These are phyloP conservation scores for Gentiana macrophylla DNA, from an alignment of 257 asterid genomes.

Conservation along the genomic window DNA sequence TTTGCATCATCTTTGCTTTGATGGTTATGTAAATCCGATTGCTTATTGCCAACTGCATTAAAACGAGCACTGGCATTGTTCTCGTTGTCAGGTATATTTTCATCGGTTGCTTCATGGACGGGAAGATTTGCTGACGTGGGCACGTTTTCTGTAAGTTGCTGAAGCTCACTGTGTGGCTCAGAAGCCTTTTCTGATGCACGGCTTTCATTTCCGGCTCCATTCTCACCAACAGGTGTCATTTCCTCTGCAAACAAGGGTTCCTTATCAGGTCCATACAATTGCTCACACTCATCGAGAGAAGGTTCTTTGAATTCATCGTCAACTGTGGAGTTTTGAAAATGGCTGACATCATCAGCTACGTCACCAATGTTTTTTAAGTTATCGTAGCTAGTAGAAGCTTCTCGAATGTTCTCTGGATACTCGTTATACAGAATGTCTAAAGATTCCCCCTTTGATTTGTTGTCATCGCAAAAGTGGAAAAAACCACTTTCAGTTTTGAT, in stretches of 20 bases:
- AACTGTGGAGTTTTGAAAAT: constrained; percentile 23
- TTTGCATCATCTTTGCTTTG: no score
- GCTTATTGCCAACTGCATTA: no score
- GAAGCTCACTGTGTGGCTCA: constrained; percentile 16
- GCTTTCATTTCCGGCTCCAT: constrained; percentile 21
- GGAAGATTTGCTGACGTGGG: constrained; percentile 20
- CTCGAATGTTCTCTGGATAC: constrained; percentile 23
- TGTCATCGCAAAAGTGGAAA: constrained; percentile 49
- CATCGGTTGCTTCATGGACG: constrained; percentile 17
- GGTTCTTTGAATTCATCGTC: constrained; percentile 41
- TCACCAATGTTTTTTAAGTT: constrained; percentile 17
- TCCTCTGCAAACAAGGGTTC: constrained; percentile 41
- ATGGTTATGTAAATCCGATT: no score
- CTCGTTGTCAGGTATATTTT: constrained; percentile 23
- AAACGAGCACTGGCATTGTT: constrained; percentile 20
- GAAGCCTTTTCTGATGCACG: constrained; percentile 19
- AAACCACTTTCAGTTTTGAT: constrained; percentile 55
- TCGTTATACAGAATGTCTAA: constrained; percentile 19
- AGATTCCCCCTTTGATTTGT: constrained; percentile 21
- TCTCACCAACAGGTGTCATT: constrained; percentile 10
- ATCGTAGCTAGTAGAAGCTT: constrained; percentile 19
- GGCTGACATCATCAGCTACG: constrained; percentile 12
- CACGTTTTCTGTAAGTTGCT: constrained; percentile 11
- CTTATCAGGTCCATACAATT: constrained; percentile 87
- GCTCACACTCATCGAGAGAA: constrained; percentile 74